Percentiles rank a stretch among this genome's conserved stretches.
Conservation (phyloP, 495 filamentous ascomycete genomes). For the Arthonia radiata region DNA sequence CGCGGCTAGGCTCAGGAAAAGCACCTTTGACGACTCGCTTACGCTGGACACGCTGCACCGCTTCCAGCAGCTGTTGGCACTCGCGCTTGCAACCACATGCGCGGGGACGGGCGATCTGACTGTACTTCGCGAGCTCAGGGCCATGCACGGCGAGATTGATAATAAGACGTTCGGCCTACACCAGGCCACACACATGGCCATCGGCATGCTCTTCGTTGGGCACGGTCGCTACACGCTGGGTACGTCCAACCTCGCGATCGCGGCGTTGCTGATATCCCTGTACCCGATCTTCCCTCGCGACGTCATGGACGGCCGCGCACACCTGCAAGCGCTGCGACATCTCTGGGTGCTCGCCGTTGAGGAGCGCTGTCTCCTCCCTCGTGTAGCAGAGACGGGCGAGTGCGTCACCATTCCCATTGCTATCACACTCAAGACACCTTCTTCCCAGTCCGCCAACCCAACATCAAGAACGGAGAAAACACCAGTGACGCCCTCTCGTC, state of each 20-base stretch:
- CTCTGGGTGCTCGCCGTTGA: slow-evolving; percentile 92
- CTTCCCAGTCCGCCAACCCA: no score
- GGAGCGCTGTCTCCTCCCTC: slow-evolving; percentile 60
- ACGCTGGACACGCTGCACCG: slow-evolving; percentile 62
- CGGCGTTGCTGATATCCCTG: slow-evolving; percentile 69
- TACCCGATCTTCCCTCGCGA: slow-evolving; percentile 78
- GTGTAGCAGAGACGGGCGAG: slow-evolving; percentile 59
- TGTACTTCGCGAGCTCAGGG: slow-evolving; percentile 71
- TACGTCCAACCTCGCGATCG: slow-evolving; percentile 67
- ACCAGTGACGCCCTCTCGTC: no score
- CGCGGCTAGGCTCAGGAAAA: no score
- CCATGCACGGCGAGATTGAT: slow-evolving; percentile 71
- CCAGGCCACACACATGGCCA: slow-evolving; percentile 72
- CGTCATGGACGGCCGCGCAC: slow-evolving; percentile 77
- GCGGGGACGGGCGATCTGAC: slow-evolving; percentile 77
- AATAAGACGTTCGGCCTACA: slow-evolving; percentile 79
- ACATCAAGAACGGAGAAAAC: no score
- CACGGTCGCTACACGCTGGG: slow-evolving; percentile 80
- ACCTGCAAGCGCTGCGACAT: slow-evolving; percentile 91
- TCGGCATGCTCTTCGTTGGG: slow-evolving; percentile 76
- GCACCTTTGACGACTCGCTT: slow-evolving; percentile 64
- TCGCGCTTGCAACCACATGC: slow-evolving; percentile 75
- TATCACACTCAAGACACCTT: slow-evolving; percentile 26
- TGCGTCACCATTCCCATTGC: slow-evolving; percentile 50
- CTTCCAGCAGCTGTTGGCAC: slow-evolving; percentile 64